phyloP scores from a whole-genome alignment of 2,329 filamentous ascomycete species.

The Aspergillus aculeatinus region DNA sequence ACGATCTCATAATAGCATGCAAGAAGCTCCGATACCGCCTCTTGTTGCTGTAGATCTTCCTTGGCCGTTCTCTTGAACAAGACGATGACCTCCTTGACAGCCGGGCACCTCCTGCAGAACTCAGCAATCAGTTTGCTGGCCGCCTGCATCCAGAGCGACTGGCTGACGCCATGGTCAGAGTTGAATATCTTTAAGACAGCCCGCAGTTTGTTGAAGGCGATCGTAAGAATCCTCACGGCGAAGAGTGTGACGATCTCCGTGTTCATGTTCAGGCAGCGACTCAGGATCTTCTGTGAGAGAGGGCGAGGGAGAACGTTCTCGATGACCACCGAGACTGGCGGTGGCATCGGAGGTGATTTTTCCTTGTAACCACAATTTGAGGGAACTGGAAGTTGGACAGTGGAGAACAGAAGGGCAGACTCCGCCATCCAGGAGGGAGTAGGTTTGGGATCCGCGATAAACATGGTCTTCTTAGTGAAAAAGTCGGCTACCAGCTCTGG shows the following conservation, averaged over 20 bases:
- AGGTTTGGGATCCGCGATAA: slow-evolving; percentile 86
- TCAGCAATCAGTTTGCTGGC: slow-evolving; percentile 66
- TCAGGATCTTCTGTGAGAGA: slow-evolving; percentile 74
- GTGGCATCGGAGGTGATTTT: slow-evolving; percentile 65
- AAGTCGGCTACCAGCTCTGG: slow-evolving; percentile 89
- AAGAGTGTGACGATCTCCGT: slow-evolving; percentile 82
- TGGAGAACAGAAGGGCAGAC: slow-evolving; percentile 80
- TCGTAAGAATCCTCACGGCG: slow-evolving; percentile 72
- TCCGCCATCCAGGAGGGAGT: slow-evolving; percentile 95
- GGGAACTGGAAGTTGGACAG: slow-evolving; percentile 73
- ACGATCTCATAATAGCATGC: slow-evolving; percentile 81
- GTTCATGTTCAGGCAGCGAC: slow-evolving; percentile 74
- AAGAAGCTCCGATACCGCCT: slow-evolving; percentile 75
- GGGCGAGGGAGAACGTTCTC: slow-evolving; percentile 85
- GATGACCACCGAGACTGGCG: slow-evolving; percentile 73
- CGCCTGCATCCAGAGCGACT: slow-evolving; percentile 67
- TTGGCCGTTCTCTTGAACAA: slow-evolving; percentile 69
- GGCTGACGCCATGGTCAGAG: slow-evolving; percentile 45
- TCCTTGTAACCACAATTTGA: slow-evolving; percentile 66
- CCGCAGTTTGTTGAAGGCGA: slow-evolving; percentile 76
- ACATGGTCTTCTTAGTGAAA: slow-evolving; percentile 75
- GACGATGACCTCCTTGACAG: slow-evolving; percentile 75
- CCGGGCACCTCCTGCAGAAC: slow-evolving; percentile 75
- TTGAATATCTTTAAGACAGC: slow-evolving; percentile 62
- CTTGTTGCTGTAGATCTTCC: slow-evolving; percentile 71